Conservation (phyloP, 306 rosid species). For the Cyamopsis tetragonoloba region DNA sequence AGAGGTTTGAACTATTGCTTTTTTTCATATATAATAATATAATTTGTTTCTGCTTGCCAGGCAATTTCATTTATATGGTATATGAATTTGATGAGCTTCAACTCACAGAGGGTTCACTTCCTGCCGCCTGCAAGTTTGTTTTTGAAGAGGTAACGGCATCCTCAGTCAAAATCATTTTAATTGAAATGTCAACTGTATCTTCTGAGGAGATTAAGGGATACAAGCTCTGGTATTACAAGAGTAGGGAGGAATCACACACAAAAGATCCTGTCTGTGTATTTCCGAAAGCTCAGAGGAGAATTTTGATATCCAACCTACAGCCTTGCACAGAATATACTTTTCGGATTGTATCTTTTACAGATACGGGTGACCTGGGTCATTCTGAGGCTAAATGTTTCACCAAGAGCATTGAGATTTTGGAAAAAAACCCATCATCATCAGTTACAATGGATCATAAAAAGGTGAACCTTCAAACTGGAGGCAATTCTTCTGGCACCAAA, state of each 20-base stretch:
- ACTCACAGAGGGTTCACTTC: conserved; percentile 88
- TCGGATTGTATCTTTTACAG: conserved; percentile 71
- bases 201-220: conserved; percentile 66
- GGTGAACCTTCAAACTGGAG: conserved; percentile 42
- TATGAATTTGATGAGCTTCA: conserved; percentile 21
- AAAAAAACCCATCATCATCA: conserved; percentile 41
- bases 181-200: conserved; percentile 63
- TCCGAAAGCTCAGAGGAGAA: conserved; percentile 83
- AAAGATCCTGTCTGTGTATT: conserved; percentile 85
- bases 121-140: conserved; percentile 97
- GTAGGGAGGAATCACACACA: conserved; percentile 56
- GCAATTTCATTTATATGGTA: conserved; percentile 14
- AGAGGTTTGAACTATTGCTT: conserved; percentile 54
- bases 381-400: conserved; percentile 97
- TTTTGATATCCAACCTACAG: conserved; percentile 75
- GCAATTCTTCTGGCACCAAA: conserved; percentile 50
- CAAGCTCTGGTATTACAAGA: conserved; percentile 94
- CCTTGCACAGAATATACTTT: conserved; percentile 94
- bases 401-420: conserved; percentile 77
- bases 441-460: conserved; percentile 39
- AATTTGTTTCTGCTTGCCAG: conserved; percentile 15
- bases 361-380: conserved; percentile 85
- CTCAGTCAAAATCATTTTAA: conserved; percentile 74
- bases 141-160: conserved; percentile 82
- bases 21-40: not conserved